Conservation (phyloP, 2,329 filamentous ascomycete genomes). For the Didymella lethalis region DNA sequence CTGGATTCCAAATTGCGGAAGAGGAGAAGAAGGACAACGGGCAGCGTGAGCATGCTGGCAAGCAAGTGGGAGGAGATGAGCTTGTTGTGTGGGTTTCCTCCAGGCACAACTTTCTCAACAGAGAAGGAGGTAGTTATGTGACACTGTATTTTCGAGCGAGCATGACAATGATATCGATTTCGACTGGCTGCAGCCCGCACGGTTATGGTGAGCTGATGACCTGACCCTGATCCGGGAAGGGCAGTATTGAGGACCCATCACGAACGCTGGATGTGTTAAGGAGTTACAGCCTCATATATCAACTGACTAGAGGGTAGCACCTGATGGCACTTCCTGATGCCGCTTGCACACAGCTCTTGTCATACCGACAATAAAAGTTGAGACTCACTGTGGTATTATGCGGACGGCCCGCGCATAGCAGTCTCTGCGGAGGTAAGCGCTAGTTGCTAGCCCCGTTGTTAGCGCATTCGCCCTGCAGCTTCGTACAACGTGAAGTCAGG, state of each 20-base stretch:
- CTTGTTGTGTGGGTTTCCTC: background rate
- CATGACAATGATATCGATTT: background rate
- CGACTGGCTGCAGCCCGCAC: background rate
- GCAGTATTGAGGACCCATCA: no score
- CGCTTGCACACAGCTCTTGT: no score
- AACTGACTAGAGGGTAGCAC: no score
- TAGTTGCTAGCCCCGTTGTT: background rate
- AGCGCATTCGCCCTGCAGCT: background rate
- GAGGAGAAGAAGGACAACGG: background rate
- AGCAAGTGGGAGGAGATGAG: constrained; percentile 13
- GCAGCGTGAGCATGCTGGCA: background rate
- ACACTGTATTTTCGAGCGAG: background rate
- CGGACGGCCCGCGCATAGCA: background rate
- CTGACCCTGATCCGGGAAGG: no score
- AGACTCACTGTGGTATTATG: background rate
- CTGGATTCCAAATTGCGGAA: background rate
- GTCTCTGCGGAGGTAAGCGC: background rate
- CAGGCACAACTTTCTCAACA: background rate
- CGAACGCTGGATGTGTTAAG: no score
- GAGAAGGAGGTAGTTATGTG: background rate
- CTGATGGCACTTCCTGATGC: no score
- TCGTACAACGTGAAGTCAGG: background rate
- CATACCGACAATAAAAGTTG: no score
- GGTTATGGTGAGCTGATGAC: background rate
- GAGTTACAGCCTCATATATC: no score